phyloP scores from a whole-genome alignment of 306 rosid genomes.

The Senna tora region DNA sequence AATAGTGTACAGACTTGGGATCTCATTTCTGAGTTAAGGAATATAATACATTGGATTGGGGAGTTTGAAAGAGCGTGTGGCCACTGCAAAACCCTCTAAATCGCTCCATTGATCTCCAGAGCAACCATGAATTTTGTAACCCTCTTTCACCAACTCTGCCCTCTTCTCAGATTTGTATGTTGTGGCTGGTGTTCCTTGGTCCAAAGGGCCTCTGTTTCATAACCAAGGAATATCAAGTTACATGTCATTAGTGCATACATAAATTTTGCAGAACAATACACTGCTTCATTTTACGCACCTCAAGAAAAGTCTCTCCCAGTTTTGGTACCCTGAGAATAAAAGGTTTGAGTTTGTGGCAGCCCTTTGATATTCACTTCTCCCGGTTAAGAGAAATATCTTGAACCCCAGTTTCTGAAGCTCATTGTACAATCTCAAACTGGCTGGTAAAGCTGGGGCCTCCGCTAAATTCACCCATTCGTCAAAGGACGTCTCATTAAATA shows the following conservation, averaged over 20 bases:
- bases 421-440: slow-evolving; percentile 63
- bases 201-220: slow-evolving; percentile 61
- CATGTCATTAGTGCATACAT: not conserved
- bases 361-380: slow-evolving; percentile 75
- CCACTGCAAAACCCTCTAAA: slow-evolving; percentile 68
- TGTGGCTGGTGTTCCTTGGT: slow-evolving; percentile 66
- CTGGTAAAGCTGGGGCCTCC: slow-evolving; percentile 68
- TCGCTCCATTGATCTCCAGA: slow-evolving; percentile 98
- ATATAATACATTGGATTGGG: slow-evolving; percentile 92
- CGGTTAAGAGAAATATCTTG: slow-evolving; percentile 71
- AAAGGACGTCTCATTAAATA: slow-evolving; percentile 58
- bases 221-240: slow-evolving; percentile 23
- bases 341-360: slow-evolving; percentile 64
- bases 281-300: slow-evolving; percentile 54
- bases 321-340: slow-evolving; percentile 51
- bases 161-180: slow-evolving; percentile 85
- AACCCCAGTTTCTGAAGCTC: slow-evolving; percentile 60
- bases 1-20: slow-evolving; percentile 11
- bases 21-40: slow-evolving; percentile 35
- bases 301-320: slow-evolving; percentile 80
- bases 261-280: slow-evolving; percentile 25
- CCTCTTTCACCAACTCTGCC: slow-evolving; percentile 56
- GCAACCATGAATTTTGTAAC: slow-evolving; percentile 76
- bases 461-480: slow-evolving; percentile 74
- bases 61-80: slow-evolving; percentile 76